phyloP scores from a whole-genome alignment of 2,329 filamentous ascomycete species.

The Gaeumannomyces tritici region DNA sequence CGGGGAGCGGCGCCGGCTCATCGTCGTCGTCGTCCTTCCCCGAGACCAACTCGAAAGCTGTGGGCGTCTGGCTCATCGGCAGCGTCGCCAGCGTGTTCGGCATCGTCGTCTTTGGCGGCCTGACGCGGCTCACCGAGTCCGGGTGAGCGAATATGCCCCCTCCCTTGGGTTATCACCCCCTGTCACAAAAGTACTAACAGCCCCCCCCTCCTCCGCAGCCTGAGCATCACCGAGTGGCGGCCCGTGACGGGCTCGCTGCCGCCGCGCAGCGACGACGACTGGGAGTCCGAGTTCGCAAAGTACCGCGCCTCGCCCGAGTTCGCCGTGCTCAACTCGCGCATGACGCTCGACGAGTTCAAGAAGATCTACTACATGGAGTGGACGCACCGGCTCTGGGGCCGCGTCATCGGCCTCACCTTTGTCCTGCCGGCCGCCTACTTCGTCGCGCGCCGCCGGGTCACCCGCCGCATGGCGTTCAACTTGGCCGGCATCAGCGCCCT shows the following conservation, averaged over 20 bases:
- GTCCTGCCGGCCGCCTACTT: constrained; percentile 84
- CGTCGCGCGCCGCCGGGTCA: constrained; percentile 69
- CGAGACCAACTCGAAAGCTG: constrained; percentile 60
- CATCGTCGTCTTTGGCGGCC: constrained; percentile 88
- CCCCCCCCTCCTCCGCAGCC: constrained; percentile 11
- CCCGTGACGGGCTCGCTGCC: constrained; percentile 89
- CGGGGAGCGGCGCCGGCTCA: constrained; percentile 15
- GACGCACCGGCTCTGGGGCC: constrained; percentile 90
- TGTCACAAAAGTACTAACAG: not conserved
- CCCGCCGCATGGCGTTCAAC: constrained; percentile 64
- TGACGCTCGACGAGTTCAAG: constrained; percentile 91
- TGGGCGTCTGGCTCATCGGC: constrained; percentile 86
- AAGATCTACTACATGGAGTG: constrained; percentile 99
- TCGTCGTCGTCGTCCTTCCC: too few relatives aligned
- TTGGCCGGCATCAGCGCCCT: constrained; percentile 76
- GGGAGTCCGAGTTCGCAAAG: constrained; percentile 88
- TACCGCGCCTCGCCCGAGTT: constrained; percentile 92
- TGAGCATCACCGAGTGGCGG: constrained; percentile 98
- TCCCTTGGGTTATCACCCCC: too few relatives aligned
- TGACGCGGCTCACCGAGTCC: constrained; percentile 91
- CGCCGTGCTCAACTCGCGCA: constrained; percentile 81
- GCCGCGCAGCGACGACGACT: constrained; percentile 68
- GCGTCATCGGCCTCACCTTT: constrained; percentile 83
- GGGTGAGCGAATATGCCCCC: constrained; percentile 64
- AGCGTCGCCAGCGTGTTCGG: constrained; percentile 93